Conservation (phyloP, 371 early-diverging fungal species). For the Lichtheimia ornata region DNA sequence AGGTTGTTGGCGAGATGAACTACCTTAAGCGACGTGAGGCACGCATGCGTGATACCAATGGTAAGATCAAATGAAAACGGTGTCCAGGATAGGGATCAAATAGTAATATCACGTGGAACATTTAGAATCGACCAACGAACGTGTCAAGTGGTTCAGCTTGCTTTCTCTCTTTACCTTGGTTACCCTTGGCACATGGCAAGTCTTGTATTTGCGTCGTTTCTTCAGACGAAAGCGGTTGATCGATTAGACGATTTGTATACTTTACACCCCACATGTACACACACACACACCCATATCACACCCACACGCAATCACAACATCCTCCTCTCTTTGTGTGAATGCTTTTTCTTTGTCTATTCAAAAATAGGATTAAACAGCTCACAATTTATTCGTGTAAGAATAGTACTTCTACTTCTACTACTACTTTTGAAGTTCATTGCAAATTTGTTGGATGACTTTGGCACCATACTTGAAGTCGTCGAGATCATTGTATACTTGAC, state of each 20-base stretch:
- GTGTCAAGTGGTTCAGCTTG: constrained; percentile 76
- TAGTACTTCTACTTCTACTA: not conserved
- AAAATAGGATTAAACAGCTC: too few relatives aligned
- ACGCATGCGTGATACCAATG: constrained; percentile 86
- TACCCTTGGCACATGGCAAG: constrained; percentile 76
- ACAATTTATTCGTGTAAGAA: too few relatives aligned
- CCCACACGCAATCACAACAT: not conserved
- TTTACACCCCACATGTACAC: not conserved
- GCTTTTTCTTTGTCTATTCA: too few relatives aligned
- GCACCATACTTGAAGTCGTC: constrained; percentile 51
- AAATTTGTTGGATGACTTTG: constrained; percentile 40
- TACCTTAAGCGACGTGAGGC: constrained; percentile 78
- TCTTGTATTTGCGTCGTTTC: constrained; percentile 75
- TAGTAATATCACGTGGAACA: not conserved
- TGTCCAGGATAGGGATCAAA: not conserved
- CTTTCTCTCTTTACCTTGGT: constrained; percentile 66
- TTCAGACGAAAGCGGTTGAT: constrained; percentile 85
- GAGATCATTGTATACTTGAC: constrained; percentile 63
- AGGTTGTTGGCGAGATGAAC: constrained; percentile 80
- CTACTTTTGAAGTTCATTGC: constrained; percentile 33
- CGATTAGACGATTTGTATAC: constrained; percentile 33
- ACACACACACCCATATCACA: not conserved
- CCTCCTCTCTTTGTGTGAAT: too few relatives aligned
- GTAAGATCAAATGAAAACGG: constrained; percentile 39
- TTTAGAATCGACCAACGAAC: constrained; percentile 76